phyloP scores from a whole-genome alignment of 768 basidiomycete species.

The Leccinum disarticulatum region DNA sequence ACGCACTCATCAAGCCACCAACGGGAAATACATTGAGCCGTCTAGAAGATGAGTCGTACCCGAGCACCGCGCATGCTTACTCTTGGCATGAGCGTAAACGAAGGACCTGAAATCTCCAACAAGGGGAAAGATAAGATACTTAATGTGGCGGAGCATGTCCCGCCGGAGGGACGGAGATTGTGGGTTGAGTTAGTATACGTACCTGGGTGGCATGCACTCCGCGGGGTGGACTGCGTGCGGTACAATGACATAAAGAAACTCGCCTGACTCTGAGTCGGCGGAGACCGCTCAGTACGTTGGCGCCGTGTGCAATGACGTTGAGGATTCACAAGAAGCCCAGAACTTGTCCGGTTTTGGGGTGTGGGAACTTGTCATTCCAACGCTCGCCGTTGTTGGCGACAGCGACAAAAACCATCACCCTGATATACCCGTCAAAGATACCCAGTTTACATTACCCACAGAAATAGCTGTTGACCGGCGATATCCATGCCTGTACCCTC shows the following conservation, averaged over 20 bases:
- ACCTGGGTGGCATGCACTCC: neutral
- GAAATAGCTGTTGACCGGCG: conserved; percentile 5
- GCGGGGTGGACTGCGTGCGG: neutral
- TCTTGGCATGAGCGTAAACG: neutral
- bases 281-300: neutral
- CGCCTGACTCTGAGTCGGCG: neutral
- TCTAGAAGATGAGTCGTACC: neutral
- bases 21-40: neutral
- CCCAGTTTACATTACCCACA: conserved; percentile 9
- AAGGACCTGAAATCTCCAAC: neutral
- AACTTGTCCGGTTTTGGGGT: neutral
- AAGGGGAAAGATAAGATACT: neutral
- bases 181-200: neutral
- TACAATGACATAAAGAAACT: neutral
- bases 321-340: too few relatives aligned
- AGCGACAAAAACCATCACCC: conserved; percentile 13
- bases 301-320: too few relatives aligned
- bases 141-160: neutral
- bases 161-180: neutral
- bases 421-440: conserved; percentile 6
- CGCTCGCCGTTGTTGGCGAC: conserved; percentile 20
- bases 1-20: neutral
- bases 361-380: conserved; percentile 22
- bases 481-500: conserved; percentile 41
- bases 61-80: neutral